These are phyloP conservation scores for Schizophyllum amplum DNA, from an alignment of 1,284 basidiomycete species.

Conservation along the genomic window DNA sequence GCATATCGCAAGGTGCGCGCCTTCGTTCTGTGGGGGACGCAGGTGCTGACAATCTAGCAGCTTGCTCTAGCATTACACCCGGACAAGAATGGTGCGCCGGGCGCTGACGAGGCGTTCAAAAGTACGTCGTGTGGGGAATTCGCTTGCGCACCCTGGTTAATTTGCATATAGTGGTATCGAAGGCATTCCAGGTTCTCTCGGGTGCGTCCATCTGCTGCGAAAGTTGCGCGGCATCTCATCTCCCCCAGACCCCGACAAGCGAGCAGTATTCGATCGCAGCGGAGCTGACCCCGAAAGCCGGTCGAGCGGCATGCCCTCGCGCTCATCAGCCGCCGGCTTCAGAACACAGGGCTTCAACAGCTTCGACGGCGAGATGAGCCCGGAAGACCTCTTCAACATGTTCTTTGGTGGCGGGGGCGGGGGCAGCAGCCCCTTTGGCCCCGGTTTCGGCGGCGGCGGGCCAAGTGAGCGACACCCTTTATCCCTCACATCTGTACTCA, in stretches of 20 bases:
- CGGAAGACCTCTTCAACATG: conserved; percentile 98
- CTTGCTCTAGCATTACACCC: conserved; percentile 91
- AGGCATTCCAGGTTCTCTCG: conserved; percentile 93
- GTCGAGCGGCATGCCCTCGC: conserved; percentile 58
- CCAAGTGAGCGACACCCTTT: conserved; percentile 32
- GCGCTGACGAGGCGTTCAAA: conserved; percentile 99
- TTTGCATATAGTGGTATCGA: conserved; percentile 78
- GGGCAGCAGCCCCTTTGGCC: conserved; percentile 31
- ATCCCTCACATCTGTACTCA: too few species aligned
- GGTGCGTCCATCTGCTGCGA: conserved; percentile 31
- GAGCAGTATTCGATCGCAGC: conserved; percentile 80
- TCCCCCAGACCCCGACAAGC: conserved; percentile 75
- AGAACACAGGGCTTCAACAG: conserved; percentile 24
- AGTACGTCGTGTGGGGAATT: too few species aligned
- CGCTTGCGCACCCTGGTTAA: too few species aligned
- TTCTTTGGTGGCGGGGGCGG: conserved; percentile 83
- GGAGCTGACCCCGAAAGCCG: conserved; percentile 85
- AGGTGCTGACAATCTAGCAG: conserved; percentile 30
- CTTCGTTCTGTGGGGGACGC: conserved; percentile 2
- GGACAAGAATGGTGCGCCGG: conserved; percentile 96
- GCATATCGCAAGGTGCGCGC: conserved; percentile 87
- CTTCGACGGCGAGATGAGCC: conserved; percentile 85
- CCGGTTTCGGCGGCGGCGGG: conserved; percentile 42
- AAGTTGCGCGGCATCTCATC: conserved; percentile 2
- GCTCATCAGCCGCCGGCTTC: conserved; percentile 34